Conservation (phyloP, 1,284 basidiomycete genomes). For the Irpex sp. region DNA sequence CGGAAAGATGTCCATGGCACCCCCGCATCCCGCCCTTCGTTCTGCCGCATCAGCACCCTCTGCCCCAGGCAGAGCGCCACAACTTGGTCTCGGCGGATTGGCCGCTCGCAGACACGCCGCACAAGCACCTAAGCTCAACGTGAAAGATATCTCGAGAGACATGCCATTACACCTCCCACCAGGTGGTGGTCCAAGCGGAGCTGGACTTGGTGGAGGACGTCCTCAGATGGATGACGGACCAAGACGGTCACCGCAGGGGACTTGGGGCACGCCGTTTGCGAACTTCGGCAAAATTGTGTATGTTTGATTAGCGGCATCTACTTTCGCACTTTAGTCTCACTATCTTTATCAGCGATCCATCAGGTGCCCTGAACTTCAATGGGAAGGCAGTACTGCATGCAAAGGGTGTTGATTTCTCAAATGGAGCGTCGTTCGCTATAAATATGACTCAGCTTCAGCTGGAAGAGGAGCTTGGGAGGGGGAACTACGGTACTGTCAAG, state of each 20-base stretch:
- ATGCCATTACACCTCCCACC: constrained; percentile 31
- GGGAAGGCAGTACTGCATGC: constrained; percentile 93
- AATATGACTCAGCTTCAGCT: constrained; percentile 95
- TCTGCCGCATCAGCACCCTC: constrained; percentile 22
- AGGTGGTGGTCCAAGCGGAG: constrained; percentile 49
- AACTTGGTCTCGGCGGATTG: constrained; percentile 27
- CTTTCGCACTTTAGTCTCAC: neutral
- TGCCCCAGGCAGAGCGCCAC: constrained; percentile 10
- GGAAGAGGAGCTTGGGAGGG: constrained; percentile 89
- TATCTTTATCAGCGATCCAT: constrained; percentile 69
- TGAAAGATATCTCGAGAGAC: constrained; percentile 51
- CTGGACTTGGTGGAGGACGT: constrained; percentile 67
- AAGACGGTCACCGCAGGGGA: constrained; percentile 37
- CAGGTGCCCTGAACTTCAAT: constrained; percentile 88
- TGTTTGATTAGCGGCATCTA: constrained; percentile 26
- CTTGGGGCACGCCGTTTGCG: constrained; percentile 75
- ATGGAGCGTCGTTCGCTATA: constrained; percentile 89
- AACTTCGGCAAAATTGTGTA: constrained; percentile 95
- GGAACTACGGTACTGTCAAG: constrained; percentile 97
- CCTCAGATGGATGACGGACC: constrained; percentile 38
- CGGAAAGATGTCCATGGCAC: constrained; percentile 32
- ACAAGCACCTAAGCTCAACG: constrained; percentile 50
- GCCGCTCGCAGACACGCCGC: constrained; percentile 41
- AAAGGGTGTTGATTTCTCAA: constrained; percentile 91
- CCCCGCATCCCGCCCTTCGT: constrained; percentile 22